Base-by-base conservation (phyloP, 2,329 filamentous ascomycete genomes). In the Neophaeococcomyces aloes region DNA sequence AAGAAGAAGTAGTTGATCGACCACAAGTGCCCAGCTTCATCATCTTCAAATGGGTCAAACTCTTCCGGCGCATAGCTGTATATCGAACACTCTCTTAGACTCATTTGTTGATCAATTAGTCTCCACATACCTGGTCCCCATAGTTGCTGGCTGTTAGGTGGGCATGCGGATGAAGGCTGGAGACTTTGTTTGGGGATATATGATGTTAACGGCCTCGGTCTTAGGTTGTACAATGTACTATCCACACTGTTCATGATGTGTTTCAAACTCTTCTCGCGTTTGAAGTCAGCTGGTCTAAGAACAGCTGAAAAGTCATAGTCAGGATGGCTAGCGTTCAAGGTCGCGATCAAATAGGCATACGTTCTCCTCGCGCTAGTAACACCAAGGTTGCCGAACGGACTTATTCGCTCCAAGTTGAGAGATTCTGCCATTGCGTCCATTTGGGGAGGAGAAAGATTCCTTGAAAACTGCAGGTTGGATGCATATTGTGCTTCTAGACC, bases 221-320 rank as follows among this genome's bases (percentile, higher is more conserved):
- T 81, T 38, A 95, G 76, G 60, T 88, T 94, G 64, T 83, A 83
- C 47, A 98, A 70, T 0, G 86, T 93, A 11, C 79, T 86, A 61
- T 96, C 87, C 47, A 98, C 76, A 42, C 79, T 86, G 56, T 83
- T 82, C 76, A 94, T 94, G 46, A 94, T 85, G 17, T 76, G 74
- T 49, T 83, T 79, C 50, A 94, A 63, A 55, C 80, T 85, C 47
- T 81, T 75, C 68, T 95, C 88, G 51, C 83, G 81, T 55, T 81
- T 82, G 63, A 98, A 98, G 61, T 98, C 91, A 29, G 81, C 76
- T 0, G 91, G 88, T 29, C 88, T 81, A 46, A 96, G 71, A 27
- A 91, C 81, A 59, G 94, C 83, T 2, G 87, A 94, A 65, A 98
- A 98, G 64, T 98, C 91, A 63, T 98, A 96, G 65, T 98, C 86